Evolutionary conservation across 768 basidiomycete genomes (phyloP), one percentile per base, ranked within the genome.

Genomic region (Dacryopinax primogenitus): DNA sequence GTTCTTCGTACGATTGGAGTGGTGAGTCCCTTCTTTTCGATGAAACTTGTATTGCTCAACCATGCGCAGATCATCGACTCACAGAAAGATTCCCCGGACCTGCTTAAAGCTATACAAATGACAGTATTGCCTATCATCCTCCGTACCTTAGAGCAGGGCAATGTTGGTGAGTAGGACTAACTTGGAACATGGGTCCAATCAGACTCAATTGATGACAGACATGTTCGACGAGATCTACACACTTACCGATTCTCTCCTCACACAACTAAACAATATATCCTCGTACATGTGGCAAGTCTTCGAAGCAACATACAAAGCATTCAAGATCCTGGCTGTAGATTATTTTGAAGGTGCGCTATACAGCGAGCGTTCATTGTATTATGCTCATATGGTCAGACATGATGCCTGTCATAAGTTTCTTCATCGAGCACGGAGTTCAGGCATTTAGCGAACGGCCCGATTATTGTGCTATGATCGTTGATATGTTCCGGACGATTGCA

Each of bases 221-320:
- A 77, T 94, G 44, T 86, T 90, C 71, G 91, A 92, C 75, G 88
- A 90, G 72, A 83, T 89, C 78, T 92, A 86, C 73, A 90, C 92
- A 68, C 76, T 94, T 63, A 83, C 91, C 62, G 92, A 94, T 70
- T 87, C 80, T 67, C 76, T 94, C 65, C 90, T 90, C 0, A 94
- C 90, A 81, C 89, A 85, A 74, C 80, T 87, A 65, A 83, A 84
- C 67, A 73, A 80, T 64, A 86, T 95, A 70, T 83, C 88, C 37
- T 85, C 88, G 0, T 82, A 79, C 69, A 86, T 94, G 86, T 94
- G 92, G 92, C 85, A 83, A 11, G 80, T 94, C 35, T 90, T 90
- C 67, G 90, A 92, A 75, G 74, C 85, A 68, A 92, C 88, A 0
- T 92, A 91, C 75, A 80, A 80, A 62, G 76, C 89, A 21, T 90